Percentiles rank a stretch among this genome's conserved stretches.
Evolutionary conservation across 441 rosid species (phyloP).

Genomic region (Kokia cookei): DNA sequence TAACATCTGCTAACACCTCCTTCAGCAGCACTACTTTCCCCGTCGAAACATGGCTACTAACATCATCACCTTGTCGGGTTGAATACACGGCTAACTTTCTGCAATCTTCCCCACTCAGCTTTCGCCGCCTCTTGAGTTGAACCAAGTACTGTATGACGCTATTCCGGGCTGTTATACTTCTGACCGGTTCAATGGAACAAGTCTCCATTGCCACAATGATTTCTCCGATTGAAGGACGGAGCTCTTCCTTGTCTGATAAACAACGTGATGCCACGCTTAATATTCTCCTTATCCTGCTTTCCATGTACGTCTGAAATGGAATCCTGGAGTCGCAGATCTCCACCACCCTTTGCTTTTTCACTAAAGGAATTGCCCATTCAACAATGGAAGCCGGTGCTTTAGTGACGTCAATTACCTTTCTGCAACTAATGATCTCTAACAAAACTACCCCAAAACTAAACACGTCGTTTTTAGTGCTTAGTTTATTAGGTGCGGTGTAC

Average conservation of each 20-base stretch:
- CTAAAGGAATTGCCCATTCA: constrained; percentile 61
- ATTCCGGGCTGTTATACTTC: constrained; percentile 26
- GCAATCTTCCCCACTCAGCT: not conserved
- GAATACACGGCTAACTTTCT: not conserved
- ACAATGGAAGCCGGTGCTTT: constrained; percentile 42
- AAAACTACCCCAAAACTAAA: constrained; percentile 63
- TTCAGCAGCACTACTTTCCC: constrained; percentile 21
- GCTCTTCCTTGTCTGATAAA: constrained; percentile 29
- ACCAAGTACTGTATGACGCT: constrained; percentile 27
- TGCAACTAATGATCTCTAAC: constrained; percentile 57
- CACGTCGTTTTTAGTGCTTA: constrained; percentile 49
- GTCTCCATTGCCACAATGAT: constrained; percentile 31
- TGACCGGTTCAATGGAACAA: constrained; percentile 27
- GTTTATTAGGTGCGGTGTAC: constrained; percentile 40
- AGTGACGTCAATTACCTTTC: constrained; percentile 48
- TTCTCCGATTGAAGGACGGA: constrained; percentile 41
- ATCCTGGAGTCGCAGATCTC: constrained; percentile 39
- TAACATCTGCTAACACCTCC: constrained; percentile 24
- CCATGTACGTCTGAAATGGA: constrained; percentile 24
- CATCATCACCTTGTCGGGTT: not conserved
- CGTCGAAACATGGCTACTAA: constrained; percentile 11
- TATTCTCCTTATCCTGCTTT: constrained; percentile 26
- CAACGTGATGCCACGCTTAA: constrained; percentile 49
- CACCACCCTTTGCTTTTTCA: constrained; percentile 15
- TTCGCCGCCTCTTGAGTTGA: constrained; percentile 24